Evolutionary conservation across 345 rosid genomes (phyloP).

Genomic region (Ricinus communis): DNA sequence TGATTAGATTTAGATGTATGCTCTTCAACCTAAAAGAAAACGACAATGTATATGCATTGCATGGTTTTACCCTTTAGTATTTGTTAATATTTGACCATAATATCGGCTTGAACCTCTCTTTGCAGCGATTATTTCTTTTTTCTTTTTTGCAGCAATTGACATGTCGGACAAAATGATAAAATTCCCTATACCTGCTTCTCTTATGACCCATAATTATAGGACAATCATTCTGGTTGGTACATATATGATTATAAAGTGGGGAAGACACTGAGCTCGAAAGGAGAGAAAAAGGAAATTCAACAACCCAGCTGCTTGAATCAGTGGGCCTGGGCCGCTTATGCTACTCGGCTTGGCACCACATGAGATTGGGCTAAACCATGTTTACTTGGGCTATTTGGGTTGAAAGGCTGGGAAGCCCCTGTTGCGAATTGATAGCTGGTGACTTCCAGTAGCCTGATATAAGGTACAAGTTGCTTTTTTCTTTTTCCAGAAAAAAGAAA

Average conservation of each 20-base stretch:
- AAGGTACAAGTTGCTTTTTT: background rate
- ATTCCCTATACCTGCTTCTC: background rate
- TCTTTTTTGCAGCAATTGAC: no score
- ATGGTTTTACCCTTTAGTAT: no score
- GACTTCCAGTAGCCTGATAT: background rate
- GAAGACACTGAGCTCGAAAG: no score
- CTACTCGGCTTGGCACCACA: background rate
- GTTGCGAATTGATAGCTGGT: background rate
- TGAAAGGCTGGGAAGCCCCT: no score
- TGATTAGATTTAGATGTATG: slow-evolving; percentile 9
- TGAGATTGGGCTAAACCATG: background rate
- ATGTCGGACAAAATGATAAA: background rate
- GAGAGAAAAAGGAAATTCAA: background rate
- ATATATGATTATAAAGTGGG: no score
- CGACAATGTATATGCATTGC: no score
- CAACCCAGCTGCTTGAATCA: background rate
- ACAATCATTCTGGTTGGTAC: no score
- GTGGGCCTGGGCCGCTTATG: background rate
- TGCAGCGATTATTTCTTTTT: no score
- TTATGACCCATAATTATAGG: background rate
- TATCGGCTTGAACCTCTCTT: no score
- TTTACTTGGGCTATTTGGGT: background rate
- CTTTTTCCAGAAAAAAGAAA: no score
- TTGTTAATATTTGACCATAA: no score
- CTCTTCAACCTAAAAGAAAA: background rate